Evolutionary conservation across 1,139 yeast genomes (phyloP), one percentile per base, ranked within the genome.

Genomic region (Magnusiomyces suaveolens): DNA sequence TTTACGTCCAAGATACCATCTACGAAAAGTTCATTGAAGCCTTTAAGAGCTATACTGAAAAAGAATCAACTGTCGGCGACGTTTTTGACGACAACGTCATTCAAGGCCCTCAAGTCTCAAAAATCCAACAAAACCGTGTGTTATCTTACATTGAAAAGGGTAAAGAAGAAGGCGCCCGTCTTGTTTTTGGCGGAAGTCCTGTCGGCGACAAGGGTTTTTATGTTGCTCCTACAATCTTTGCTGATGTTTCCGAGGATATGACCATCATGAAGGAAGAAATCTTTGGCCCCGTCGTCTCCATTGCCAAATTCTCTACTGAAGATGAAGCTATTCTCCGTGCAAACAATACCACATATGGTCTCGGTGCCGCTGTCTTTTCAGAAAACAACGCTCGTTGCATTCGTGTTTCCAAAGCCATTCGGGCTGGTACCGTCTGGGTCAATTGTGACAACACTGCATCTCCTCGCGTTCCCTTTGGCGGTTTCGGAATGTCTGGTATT

Each of bases 271-370:
- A 72, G 67, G 87, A 83, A 62, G 89, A 83, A 70, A 87, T 87
- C 61, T 87, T 87, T 65, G 96, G 96, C 32, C 96, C 96, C n/a
- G 94, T 87, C 52, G 87, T 84, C 49, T 79, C 87, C 21, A 73
- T 84, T 51, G 74, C 83, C 59, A 82, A 81, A 68, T 87, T 87
- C 71, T 72, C 73, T 55, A 79, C 84, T 48, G 82, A 79, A 60
- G 88, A 83, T 57, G 92, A 87, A 53, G 95, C 81, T 41, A 70
- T 87, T 51, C 76, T 84, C 61, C 94, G 89, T 57, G 88, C 94
- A 46, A 83, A 87, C 67, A 82, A 82, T 66, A 76, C 89, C 25
- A 75, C 75, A 50, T 87, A 85, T 66, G 95, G 95, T 64, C 78
- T 87, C 64, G 95, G 89, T 65, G 88, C 95, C 48, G 88, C 92